Evolutionary conservation across 176 grass and related monocot genomes (phyloP).

Genomic region (Guadua angustifolia): DNA sequence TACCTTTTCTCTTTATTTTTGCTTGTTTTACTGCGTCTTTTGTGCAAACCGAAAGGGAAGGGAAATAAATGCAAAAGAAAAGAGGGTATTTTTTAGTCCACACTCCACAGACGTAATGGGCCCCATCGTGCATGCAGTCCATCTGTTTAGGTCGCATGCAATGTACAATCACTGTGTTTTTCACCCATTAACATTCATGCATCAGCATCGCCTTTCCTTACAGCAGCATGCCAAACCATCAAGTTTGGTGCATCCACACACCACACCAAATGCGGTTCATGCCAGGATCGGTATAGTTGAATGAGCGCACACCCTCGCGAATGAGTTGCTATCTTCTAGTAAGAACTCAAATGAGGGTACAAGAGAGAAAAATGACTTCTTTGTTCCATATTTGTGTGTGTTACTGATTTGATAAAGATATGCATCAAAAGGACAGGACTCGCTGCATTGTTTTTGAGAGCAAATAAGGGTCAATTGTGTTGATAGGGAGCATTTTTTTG

Average conservation of each 20-base stretch:
- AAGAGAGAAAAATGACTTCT: not conserved
- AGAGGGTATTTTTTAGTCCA: constrained; percentile 30
- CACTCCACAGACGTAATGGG: constrained; percentile 38
- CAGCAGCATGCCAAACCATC: constrained; percentile 50
- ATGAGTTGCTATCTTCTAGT: constrained; percentile 11
- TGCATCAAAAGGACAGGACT: not conserved
- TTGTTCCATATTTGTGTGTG: constrained; percentile 21
- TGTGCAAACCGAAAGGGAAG: constrained; percentile 41
- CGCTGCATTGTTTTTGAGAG: not conserved
- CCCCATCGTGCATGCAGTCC: constrained; percentile 49
- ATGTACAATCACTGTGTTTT: constrained; percentile 50
- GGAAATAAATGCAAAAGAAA: constrained; percentile 57
- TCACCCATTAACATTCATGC: constrained; percentile 49
- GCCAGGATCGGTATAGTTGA: constrained; percentile 42
- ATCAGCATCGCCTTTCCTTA: constrained; percentile 51
- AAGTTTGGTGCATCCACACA: constrained; percentile 45
- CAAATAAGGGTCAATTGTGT: constrained; percentile 2
- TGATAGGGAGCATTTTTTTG: not conserved
- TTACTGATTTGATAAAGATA: not conserved
- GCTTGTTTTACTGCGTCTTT: constrained; percentile 50
- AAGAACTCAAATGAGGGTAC: constrained; percentile 3
- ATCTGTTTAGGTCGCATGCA: constrained; percentile 52
- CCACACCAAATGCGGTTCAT: constrained; percentile 52
- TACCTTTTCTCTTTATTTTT: constrained; percentile 32
- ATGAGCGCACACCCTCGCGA: constrained; percentile 18